These are phyloP conservation scores for Debaryomyces tyrocola DNA, from an alignment of 805 yeast genomes.

Conservation along the genomic window DNA sequence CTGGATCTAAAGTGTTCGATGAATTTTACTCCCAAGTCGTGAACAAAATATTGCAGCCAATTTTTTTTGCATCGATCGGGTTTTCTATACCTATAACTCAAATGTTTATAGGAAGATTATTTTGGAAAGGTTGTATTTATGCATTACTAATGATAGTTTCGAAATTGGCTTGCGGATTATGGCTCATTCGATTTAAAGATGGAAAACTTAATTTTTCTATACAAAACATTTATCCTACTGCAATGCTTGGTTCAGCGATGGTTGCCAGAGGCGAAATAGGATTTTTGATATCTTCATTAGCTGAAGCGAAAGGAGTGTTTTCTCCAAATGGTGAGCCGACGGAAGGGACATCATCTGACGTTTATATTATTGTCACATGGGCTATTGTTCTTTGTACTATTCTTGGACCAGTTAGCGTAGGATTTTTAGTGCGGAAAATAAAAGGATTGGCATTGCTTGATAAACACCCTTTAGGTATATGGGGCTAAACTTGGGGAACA, in stretches of 20 bases:
- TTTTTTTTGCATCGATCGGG: conserved; percentile 12
- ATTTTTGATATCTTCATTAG: conserved; percentile 10
- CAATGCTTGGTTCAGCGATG: conserved; percentile 10
- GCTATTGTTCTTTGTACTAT: no score
- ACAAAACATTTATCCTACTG: background rate
- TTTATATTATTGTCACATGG: no score
- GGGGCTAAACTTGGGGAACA: no score
- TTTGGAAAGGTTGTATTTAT: conserved; percentile 10
- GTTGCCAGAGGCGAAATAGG: conserved; percentile 13
- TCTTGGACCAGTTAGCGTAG: no score
- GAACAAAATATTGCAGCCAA: background rate
- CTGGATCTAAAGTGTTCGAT: no score
- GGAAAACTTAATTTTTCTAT: no score
- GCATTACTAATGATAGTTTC: conserved; percentile 8
- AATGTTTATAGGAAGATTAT: conserved; percentile 9
- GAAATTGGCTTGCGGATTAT: conserved; percentile 8
- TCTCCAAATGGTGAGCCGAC: background rate
- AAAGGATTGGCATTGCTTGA: no score
- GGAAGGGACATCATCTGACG: no score
- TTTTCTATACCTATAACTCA: conserved; percentile 10
- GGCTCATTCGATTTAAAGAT: conserved; percentile 1
- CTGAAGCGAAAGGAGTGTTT: conserved; percentile 8
- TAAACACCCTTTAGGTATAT: no score
- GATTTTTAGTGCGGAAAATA: no score
- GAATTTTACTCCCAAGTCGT: no score